phyloP scores from a whole-genome alignment of 805 yeast genomes.

The Sugiyamaella smithiae region DNA sequence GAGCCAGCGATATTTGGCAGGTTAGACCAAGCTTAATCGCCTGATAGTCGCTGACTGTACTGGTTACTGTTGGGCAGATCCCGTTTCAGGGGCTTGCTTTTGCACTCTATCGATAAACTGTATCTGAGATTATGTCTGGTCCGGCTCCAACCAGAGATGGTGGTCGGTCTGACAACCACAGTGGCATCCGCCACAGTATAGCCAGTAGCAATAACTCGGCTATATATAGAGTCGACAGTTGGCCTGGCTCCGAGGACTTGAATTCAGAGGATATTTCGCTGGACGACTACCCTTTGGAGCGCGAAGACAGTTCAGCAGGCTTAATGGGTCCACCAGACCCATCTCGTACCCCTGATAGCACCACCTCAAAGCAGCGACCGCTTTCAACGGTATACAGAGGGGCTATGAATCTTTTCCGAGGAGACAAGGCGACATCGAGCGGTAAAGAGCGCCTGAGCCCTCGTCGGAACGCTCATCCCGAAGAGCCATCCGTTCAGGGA shows the following conservation, averaged over 20 bases:
- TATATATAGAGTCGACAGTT: neutral
- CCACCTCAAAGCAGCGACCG: neutral
- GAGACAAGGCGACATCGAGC: too few species aligned
- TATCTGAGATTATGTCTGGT: too few species aligned
- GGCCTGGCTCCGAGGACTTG: neutral
- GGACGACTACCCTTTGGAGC: neutral
- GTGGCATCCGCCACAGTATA: neutral
- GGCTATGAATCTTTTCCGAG: slow-evolving; percentile 14
- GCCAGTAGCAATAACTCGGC: neutral
- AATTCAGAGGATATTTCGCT: neutral
- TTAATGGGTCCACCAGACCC: neutral
- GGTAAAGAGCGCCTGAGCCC: too few species aligned
- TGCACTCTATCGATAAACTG: too few species aligned
- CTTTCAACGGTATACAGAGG: slow-evolving; percentile 15
- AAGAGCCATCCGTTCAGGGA: too few species aligned
- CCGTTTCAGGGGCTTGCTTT: too few species aligned
- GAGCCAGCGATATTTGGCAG: too few species aligned
- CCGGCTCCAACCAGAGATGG: too few species aligned
- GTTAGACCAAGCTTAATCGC: too few species aligned
- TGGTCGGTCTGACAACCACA: too few species aligned
- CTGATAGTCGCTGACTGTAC: too few species aligned
- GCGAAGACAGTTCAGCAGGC: neutral
- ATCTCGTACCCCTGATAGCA: neutral
- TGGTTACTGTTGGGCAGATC: too few species aligned
- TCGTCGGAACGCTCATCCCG: neutral